Evolutionary conservation across 345 rosid genomes (phyloP), one percentile per base, ranked within the genome.

Genomic region (Dipteronia dyeriana): DNA sequence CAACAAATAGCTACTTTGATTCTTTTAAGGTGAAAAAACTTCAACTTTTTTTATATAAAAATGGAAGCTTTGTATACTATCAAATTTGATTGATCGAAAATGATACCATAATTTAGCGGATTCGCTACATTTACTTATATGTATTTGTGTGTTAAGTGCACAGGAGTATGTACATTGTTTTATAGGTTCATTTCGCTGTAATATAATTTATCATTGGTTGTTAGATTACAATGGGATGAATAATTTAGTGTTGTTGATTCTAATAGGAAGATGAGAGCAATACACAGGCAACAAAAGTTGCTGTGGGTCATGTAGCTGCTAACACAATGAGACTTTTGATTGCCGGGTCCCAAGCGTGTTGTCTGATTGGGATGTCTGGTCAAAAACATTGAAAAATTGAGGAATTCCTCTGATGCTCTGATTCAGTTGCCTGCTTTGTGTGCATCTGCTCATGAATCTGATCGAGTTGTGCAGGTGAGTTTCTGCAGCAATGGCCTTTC

Each of bases 401-500:
- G 92, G 88, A 82, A 75, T 69, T 86, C 90, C 1, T 89, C 88
- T 5, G 89, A 89, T 71, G 94, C 92, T 67, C 91, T 90, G 0
- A 87, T 83, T 77, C 95, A 91, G 80, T 79, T 89, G 79, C 92
- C 92, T 38, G 38, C 38, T 34, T 79, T 87, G 7, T 86, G 92
- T 65, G 95, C 90, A 22, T 91, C 92, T 66, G 91, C 95, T 71
- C 81, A 70, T 80, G 92, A 91, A 82, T 89, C 92, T 74, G 92
- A 91, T 83, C 75, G 91, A 57, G 86, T 91, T 54, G 91, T 89
- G 45, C 92, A 89, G 90, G 92, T 89, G 69, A 70, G 65, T 6
- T 63, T 19, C 34, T 73, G 66, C 47, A 9, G 45, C 8, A 41
- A 7, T 1, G 8, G 9, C 10, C 45, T 41, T 41, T 41, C 45